These are phyloP conservation scores for Chlorella sp. DNA, from an alignment of 139 green algal genomes.

Conservation along the genomic window DNA sequence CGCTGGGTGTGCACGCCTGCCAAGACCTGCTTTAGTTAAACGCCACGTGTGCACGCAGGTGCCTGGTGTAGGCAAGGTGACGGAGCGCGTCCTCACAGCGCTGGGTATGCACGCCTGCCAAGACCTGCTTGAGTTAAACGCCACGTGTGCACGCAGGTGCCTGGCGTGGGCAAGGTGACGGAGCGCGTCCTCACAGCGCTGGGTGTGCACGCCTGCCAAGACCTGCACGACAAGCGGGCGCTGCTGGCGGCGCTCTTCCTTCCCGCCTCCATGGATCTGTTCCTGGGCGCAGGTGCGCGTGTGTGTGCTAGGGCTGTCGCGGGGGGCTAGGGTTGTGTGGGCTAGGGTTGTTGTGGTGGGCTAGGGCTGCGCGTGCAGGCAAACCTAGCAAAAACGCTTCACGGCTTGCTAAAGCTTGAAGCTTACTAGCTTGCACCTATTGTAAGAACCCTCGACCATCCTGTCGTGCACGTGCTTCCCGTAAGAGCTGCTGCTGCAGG, in stretches of 20 bases:
- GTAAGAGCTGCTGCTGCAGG: no score
- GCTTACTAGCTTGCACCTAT: no score
- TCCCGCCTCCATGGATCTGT: conserved; percentile 41
- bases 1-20: no score
- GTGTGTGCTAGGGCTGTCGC: background rate
- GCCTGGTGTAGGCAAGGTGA: no score
- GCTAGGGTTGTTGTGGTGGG: background rate
- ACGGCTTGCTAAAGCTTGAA: no score
- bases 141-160: background rate
- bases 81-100: no score
- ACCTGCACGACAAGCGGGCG: conserved; percentile 52
- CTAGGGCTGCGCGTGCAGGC: background rate
- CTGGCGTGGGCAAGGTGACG: conserved; percentile 29
- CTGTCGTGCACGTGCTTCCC: no score
- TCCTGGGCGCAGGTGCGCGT: conserved; percentile 38
- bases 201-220: conserved; percentile 44
- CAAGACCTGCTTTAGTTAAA: background rate
- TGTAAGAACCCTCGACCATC: no score
- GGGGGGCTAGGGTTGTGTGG: background rate
- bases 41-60: background rate
- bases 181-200: conserved; percentile 61
- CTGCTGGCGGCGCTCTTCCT: conserved; percentile 65
- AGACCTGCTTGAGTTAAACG: conserved; percentile 15
- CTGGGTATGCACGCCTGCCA: no score
- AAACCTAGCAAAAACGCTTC: no score